phyloP scores from a whole-genome alignment of 2,329 filamentous ascomycete species.

The Huntiella moniliformis region DNA sequence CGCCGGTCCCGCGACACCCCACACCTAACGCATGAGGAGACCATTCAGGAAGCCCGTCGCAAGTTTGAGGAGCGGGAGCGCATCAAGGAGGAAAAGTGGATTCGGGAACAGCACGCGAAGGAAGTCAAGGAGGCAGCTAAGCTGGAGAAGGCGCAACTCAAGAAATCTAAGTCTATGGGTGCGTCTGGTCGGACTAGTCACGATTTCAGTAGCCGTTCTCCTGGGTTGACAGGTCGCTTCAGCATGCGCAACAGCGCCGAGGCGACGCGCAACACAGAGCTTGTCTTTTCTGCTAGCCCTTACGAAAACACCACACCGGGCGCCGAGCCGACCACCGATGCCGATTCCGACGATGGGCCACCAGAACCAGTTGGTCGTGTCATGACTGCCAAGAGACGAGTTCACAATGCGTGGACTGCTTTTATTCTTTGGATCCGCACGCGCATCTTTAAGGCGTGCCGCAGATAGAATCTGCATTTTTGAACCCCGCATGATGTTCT shows the following conservation, averaged over 20 bases:
- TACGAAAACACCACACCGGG: constrained; percentile 25
- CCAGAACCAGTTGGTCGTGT: constrained; percentile 18
- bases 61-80: constrained; percentile 45
- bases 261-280: constrained; percentile 21
- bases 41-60: constrained; percentile 40
- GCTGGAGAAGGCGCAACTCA: constrained; percentile 27
- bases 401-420: constrained; percentile 40
- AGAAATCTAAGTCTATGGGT: constrained; percentile 22
- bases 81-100: constrained; percentile 43
- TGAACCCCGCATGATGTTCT: no score
- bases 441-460: constrained; percentile 23
- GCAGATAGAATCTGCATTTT: constrained; percentile 15
- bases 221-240: background rate
- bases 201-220: constrained; percentile 3
- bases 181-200: constrained; percentile 12
- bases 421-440: constrained; percentile 48
- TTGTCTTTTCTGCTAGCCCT: constrained; percentile 25
- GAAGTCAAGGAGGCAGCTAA: constrained; percentile 38
- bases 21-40: constrained; percentile 34
- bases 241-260: constrained; percentile 17
- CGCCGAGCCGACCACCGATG: constrained; percentile 15
- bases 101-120: constrained; percentile 37
- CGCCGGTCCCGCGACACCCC: constrained; percentile 27
- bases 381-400: constrained; percentile 37
- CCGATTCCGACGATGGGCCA: constrained; percentile 19